Conservation (phyloP, 2,329 filamentous ascomycete genomes). For the Aspergillus sp. region DNA sequence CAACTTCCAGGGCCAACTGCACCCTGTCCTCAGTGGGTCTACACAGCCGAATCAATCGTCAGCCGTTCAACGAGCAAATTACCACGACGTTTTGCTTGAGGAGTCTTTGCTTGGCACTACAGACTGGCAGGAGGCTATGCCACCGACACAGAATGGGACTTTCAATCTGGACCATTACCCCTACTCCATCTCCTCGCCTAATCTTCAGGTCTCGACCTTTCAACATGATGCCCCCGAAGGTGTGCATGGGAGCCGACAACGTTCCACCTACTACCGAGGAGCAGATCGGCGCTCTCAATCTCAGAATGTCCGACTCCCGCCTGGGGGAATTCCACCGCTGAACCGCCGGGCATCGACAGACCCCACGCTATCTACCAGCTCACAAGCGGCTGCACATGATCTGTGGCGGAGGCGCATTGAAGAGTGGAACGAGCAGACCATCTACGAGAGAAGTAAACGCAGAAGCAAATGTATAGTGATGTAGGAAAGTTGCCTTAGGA, state of each 20-base stretch:
- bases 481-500: conserved; percentile 24
- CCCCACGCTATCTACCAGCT: conserved; percentile 30
- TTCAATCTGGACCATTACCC: conserved; percentile 26
- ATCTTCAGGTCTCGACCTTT: conserved; percentile 30
- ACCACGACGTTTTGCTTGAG: background rate
- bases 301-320: conserved; percentile 19
- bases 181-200: conserved; percentile 38
- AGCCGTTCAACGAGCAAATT: background rate
- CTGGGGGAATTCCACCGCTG: conserved; percentile 14
- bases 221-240: conserved; percentile 25
- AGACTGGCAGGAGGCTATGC: conserved; percentile 15
- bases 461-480: conserved; percentile 43
- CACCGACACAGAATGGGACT: conserved; percentile 12
- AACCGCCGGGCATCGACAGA: conserved; percentile 37
- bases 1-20: background rate
- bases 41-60: background rate
- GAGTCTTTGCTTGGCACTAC: background rate
- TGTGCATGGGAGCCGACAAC: conserved; percentile 21
- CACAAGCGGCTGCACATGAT: conserved; percentile 32
- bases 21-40: background rate
- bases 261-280: conserved; percentile 14
- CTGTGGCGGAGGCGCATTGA: conserved; percentile 43
- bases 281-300: conserved; percentile 22
- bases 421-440: conserved; percentile 43
- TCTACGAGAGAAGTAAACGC: conserved; percentile 38